Evolutionary conservation across 228 moss, liverwort and hornwort genomes (phyloP).

Genomic region (Sphagnum fallax): DNA sequence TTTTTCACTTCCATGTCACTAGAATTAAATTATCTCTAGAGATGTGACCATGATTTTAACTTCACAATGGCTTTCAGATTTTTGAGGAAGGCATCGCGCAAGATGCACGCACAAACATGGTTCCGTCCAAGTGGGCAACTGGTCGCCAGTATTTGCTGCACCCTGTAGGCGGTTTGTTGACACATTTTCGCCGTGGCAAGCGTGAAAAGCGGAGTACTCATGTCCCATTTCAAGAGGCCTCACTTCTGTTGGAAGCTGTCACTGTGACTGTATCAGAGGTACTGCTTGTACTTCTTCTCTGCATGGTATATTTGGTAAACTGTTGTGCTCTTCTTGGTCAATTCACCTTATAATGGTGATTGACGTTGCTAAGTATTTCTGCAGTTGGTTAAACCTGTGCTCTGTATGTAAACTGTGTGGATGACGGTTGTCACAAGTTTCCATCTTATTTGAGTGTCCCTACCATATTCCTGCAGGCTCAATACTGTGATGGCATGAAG

Average conservation of each 20-base stretch:
- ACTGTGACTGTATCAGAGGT: constrained; percentile 81
- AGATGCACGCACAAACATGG: constrained; percentile 32
- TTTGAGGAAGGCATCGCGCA: constrained; percentile 74
- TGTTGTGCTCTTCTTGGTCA: neutral
- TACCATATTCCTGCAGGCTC: constrained; percentile 36
- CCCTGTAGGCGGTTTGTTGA: constrained; percentile 82
- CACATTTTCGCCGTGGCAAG: constrained; percentile 80
- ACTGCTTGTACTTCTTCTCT: constrained; percentile 1
- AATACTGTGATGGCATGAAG: constrained; percentile 97
- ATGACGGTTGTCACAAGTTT: too few relatives aligned
- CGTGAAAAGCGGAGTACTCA: constrained; percentile 78
- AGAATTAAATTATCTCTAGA: too few relatives aligned
- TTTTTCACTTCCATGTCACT: too few relatives aligned
- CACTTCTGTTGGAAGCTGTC: constrained; percentile 69
- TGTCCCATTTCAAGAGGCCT: constrained; percentile 73
- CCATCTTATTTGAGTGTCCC: too few relatives aligned
- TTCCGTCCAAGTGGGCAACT: constrained; percentile 50
- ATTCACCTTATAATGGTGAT: neutral
- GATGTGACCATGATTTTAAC: too few relatives aligned
- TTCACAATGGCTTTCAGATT: constrained; percentile 24
- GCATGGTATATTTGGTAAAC: neutral
- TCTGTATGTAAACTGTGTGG: too few relatives aligned
- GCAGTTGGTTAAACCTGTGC: too few relatives aligned
- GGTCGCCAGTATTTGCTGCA: constrained; percentile 82
- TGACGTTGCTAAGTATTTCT: too few relatives aligned